These are phyloP conservation scores for Bassia scoparia DNA, from an alignment of 148 eudicot species.

Conservation along the genomic window DNA sequence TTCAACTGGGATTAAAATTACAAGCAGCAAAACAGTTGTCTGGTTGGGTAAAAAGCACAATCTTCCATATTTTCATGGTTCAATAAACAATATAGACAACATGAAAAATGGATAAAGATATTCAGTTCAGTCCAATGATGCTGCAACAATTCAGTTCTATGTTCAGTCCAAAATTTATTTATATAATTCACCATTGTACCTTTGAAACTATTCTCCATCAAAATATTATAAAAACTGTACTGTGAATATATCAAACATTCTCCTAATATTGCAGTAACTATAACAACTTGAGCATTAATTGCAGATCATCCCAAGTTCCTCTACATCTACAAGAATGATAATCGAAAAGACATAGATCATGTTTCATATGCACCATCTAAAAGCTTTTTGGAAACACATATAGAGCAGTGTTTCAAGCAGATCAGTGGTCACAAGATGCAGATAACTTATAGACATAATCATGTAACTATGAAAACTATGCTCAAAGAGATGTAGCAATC, in stretches of 20 bases:
- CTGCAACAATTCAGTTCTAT: no score
- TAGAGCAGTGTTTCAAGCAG: neutral
- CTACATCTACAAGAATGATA: neutral
- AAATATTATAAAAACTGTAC: no score
- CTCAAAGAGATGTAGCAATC: slow-evolving; percentile 3
- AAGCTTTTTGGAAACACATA: neutral
- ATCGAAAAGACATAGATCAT: neutral
- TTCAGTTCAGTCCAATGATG: neutral
- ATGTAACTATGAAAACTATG: neutral
- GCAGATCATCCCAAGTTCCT: neutral
- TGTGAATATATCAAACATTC: neutral
- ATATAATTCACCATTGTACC: neutral
- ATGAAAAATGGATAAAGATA: neutral
- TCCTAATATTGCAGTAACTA: neutral
- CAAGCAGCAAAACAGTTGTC: neutral
- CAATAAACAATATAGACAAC: no score
- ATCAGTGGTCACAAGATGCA: neutral
- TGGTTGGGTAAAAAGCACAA: neutral
- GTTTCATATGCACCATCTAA: neutral
- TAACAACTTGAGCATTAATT: neutral
- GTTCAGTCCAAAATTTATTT: no score
- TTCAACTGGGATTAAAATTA: neutral
- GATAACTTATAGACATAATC: neutral
- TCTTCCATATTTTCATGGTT: neutral
- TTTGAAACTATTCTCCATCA: neutral